A percentile compares a stretch with the other conserved stretches of the same genome.
These are phyloP conservation scores for Nicotiana benthamiana DNA, from an alignment of 257 asterid genomes.

Conservation along the genomic window DNA sequence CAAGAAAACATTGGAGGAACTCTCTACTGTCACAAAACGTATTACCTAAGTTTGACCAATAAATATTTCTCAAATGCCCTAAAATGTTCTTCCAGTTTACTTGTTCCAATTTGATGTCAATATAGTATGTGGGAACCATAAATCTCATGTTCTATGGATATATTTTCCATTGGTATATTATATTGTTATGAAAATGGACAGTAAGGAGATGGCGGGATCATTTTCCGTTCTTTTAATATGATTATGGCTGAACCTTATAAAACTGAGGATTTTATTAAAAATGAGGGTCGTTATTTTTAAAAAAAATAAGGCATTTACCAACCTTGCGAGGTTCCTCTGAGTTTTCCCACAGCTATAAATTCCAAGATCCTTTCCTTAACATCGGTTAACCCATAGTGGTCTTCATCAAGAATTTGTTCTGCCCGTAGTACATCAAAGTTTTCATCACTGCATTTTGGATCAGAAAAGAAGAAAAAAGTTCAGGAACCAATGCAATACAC, in stretches of 20 bases:
- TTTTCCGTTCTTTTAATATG: neutral
- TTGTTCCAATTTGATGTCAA: neutral
- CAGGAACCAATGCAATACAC: neutral
- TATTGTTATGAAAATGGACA: neutral
- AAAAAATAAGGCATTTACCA: conserved; percentile 11
- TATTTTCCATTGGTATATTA: no score
- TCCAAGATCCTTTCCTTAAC: conserved; percentile 98
- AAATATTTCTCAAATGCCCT: neutral
- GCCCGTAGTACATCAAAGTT: conserved; percentile 84
- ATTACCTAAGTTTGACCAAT: neutral
- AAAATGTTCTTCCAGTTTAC: neutral
- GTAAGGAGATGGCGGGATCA: neutral
- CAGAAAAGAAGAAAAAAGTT: conserved; percentile 15
- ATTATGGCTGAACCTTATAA: neutral
- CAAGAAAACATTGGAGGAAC: neutral
- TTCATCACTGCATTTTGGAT: conserved; percentile 56
- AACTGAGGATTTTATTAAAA: neutral
- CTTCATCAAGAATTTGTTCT: conserved; percentile 88
- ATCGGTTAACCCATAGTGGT: conserved; percentile 93
- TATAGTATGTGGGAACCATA: neutral
- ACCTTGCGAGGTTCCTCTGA: conserved; percentile 99
- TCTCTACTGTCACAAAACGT: neutral
- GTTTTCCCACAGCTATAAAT: conserved; percentile 96
- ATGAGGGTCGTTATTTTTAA: neutral
- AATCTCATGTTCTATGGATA: neutral